Base-by-base conservation (phyloP, 306 rosid genomes). In the Bauhinia variegata region DNA sequence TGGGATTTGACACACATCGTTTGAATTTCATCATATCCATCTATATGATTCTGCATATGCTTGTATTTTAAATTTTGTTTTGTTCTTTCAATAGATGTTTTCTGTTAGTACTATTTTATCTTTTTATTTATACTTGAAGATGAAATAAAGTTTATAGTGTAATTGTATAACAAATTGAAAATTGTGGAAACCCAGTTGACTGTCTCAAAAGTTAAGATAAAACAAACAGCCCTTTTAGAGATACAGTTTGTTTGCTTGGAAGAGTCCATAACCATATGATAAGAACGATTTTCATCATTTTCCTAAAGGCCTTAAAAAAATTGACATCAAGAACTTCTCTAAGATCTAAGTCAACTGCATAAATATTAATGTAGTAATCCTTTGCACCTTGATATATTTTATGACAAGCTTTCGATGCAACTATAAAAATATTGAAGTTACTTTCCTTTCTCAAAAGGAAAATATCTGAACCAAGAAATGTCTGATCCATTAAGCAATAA, bases 1-100 rank as follows among this genome's bases (percentile, higher is more conserved):
- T 28, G 31, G 56, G 47, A 68, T 53, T 43, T 54, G 61, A 63
- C 55, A 47, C 47, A 47, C 48, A 68, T 6, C 65, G 54, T 4
- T 16, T 43, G 54, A 0, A 44, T 42, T 56, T 49, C 68, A 11
- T 23, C 17, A 0, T 33, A 23, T 3, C 36, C 28, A 23, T 23
- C 16, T 5, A 34, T 39, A 41, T 16, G 33, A 68, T 60, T 43
- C 54, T 66, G 42, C 38, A 1, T 48, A 71, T 43, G 31, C 53
- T 64, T 43, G 32, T 14, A 54, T 11, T 54, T 55, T 11, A 57
- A 3, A 3, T 36, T 36, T 2, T 6, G n/a, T 48, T 42, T 38
- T 56, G 59, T 47, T 51, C 33, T 67, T 55, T 72, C 16, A n/a
- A 46, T 49, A 63, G 37, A 39, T 39, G 34, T 32, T 38, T 37